Evolutionary conservation across 1,284 basidiomycete species (phyloP).

Genomic region (Vanrija sp.): DNA sequence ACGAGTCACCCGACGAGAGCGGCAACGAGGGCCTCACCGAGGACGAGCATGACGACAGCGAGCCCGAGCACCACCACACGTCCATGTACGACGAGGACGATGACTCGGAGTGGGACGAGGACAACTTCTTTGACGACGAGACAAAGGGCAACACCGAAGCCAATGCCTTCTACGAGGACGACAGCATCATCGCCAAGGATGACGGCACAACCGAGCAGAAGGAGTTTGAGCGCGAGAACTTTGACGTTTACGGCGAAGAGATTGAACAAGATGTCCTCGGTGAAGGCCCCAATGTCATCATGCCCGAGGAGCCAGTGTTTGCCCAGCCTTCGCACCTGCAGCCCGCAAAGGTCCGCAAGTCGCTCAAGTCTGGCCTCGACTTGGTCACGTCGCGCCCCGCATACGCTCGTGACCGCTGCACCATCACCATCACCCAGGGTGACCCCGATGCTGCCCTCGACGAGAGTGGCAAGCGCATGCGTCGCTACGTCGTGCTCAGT

Average conservation of each 20-base stretch:
- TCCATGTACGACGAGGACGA: constrained; percentile 42
- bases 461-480: constrained; percentile 56
- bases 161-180: constrained; percentile 56
- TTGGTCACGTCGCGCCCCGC: constrained; percentile 68
- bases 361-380: constrained; percentile 37
- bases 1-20: constrained; percentile 36
- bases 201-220: neutral
- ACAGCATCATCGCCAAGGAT: neutral
- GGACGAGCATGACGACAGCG: constrained; percentile 42
- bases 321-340: neutral
- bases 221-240: constrained; percentile 3
- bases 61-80: constrained; percentile 48
- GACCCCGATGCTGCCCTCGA: constrained; percentile 61
- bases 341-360: constrained; percentile 27
- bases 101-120: constrained; percentile 47
- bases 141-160: constrained; percentile 68
- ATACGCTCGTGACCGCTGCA: constrained; percentile 89
- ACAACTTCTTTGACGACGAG: constrained; percentile 66
- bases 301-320: constrained; percentile 45
- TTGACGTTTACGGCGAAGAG: constrained; percentile 52
- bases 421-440: constrained; percentile 82
- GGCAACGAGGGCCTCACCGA: constrained; percentile 39
- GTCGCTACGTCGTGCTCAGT: constrained; percentile 83
- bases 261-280: constrained; percentile 48
- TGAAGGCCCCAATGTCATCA: constrained; percentile 74